phyloP scores from a whole-genome alignment of 768 basidiomycete genomes.

The Boletus edulis region DNA sequence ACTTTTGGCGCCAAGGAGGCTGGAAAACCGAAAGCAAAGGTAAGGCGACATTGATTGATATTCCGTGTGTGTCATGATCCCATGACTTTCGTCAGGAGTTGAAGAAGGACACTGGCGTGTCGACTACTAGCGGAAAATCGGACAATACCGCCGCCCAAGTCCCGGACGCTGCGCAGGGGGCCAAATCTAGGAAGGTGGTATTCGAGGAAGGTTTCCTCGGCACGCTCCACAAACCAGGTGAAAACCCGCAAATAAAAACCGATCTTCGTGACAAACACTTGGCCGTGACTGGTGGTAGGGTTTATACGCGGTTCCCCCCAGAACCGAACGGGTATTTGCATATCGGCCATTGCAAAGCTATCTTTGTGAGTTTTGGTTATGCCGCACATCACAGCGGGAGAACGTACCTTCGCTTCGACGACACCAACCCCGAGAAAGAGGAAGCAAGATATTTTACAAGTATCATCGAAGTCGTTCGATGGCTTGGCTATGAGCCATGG shows the following conservation, averaged over 20 bases:
- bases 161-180: conserved; percentile 35
- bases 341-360: conserved; percentile 97
- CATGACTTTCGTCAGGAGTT: conserved; percentile 37
- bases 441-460: conserved; percentile 96
- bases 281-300: conserved; percentile 72
- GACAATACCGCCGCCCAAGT: conserved; percentile 28
- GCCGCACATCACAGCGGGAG: conserved; percentile 91
- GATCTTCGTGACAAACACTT: conserved; percentile 81
- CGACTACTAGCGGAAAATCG: conserved; percentile 1
- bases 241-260: conserved; percentile 82
- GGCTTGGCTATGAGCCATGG: conserved; percentile 98
- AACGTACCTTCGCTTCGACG: conserved; percentile 94
- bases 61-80: not conserved
- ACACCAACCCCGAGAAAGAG: conserved; percentile 98
- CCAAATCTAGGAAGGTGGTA: conserved; percentile 53
- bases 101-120: conserved; percentile 41
- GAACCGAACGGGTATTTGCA: conserved; percentile 98
- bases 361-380: conserved; percentile 98
- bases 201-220: conserved; percentile 97
- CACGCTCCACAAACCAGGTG: conserved; percentile 88
- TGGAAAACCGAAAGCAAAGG: conserved; percentile 66
- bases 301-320: conserved; percentile 96
- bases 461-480: conserved; percentile 91
- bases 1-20: conserved; percentile 73
- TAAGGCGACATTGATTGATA: conserved; percentile 22